phyloP scores from a whole-genome alignment of 2,329 filamentous ascomycete species.

The Volutella citrinella region DNA sequence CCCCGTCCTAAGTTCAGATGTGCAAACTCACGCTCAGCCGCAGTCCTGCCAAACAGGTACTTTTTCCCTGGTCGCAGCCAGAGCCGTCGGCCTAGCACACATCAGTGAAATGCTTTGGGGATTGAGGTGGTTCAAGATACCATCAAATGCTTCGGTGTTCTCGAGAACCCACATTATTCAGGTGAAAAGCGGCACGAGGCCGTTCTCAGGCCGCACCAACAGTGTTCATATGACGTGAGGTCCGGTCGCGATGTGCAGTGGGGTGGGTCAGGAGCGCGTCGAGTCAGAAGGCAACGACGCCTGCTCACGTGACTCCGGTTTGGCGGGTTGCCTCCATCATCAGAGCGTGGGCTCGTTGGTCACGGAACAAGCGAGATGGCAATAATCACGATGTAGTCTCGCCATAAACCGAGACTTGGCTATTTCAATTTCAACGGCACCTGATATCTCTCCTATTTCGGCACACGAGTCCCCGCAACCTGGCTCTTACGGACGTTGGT shows the following conservation, averaged over 20 bases:
- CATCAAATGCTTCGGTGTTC: slow-evolving; percentile 52
- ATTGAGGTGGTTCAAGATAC: slow-evolving; percentile 22
- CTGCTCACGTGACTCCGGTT: slow-evolving; percentile 29
- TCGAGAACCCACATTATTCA: slow-evolving; percentile 64
- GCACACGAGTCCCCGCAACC: slow-evolving; percentile 1
- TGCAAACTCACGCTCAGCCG: slow-evolving; percentile 58
- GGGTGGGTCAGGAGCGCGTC: slow-evolving; percentile 18
- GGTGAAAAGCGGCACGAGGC: slow-evolving; percentile 13
- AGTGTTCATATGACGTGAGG: slow-evolving; percentile 23
- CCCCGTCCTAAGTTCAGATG: too few relatives aligned
- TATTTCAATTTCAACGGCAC: neutral
- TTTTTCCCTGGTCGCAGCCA: slow-evolving; percentile 85
- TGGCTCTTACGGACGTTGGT: slow-evolving; percentile 2
- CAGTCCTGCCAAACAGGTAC: slow-evolving; percentile 81
- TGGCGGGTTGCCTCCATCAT: neutral
- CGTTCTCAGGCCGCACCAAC: slow-evolving; percentile 18
- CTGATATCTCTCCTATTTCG: too few relatives aligned
- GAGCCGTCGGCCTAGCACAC: slow-evolving; percentile 47
- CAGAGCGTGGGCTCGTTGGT: too few relatives aligned
- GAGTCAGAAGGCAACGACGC: slow-evolving; percentile 13
- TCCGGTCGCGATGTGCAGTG: slow-evolving; percentile 20
- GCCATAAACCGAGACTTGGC: neutral
- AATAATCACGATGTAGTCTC: neutral
- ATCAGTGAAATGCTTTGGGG: slow-evolving; percentile 3
- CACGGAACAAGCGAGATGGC: too few relatives aligned